These are phyloP conservation scores for Neocatenulostroma microsporum DNA, from an alignment of 2,329 filamentous ascomycete species.

Conservation along the genomic window DNA sequence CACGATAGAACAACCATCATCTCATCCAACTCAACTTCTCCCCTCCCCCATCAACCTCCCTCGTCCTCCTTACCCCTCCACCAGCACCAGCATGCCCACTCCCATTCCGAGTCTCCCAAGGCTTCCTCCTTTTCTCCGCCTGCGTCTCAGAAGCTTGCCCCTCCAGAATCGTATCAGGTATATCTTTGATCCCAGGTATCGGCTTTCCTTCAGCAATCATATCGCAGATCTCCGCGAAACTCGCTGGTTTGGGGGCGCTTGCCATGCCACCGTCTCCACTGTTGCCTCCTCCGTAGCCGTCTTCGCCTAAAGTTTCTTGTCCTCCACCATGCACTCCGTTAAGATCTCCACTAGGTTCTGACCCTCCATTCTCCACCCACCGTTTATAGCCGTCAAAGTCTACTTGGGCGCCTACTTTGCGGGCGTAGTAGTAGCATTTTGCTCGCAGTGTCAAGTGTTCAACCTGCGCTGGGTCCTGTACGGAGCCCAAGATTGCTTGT, in stretches of 20 bases:
- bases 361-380: conserved; percentile 44
- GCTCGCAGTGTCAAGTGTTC: conserved; percentile 56
- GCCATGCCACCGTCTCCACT: conserved; percentile 17
- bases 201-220: conserved; percentile 74
- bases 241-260: conserved; percentile 67
- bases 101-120: conserved; percentile 62
- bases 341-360: background rate
- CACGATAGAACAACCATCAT: no score
- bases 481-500: conserved; percentile 54
- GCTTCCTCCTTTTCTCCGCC: conserved; percentile 54
- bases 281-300: background rate
- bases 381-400: conserved; percentile 61
- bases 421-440: conserved; percentile 60
- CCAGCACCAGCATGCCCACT: background rate
- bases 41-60: conserved; percentile 6
- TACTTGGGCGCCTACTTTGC: conserved; percentile 41
- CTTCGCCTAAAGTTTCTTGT: conserved; percentile 15
- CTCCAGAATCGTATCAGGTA: conserved; percentile 69
- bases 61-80: conserved; percentile 25
- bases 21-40: conserved; percentile 22
- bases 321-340: background rate
- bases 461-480: conserved; percentile 47
- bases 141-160: conserved; percentile 55
- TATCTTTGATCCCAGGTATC: conserved; percentile 79
- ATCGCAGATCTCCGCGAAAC: conserved; percentile 78